Evolutionary conservation across 352 stramenopile genomes (phyloP), one percentile per base, ranked within the genome.

Genomic region (Pythium sukuiense): DNA sequence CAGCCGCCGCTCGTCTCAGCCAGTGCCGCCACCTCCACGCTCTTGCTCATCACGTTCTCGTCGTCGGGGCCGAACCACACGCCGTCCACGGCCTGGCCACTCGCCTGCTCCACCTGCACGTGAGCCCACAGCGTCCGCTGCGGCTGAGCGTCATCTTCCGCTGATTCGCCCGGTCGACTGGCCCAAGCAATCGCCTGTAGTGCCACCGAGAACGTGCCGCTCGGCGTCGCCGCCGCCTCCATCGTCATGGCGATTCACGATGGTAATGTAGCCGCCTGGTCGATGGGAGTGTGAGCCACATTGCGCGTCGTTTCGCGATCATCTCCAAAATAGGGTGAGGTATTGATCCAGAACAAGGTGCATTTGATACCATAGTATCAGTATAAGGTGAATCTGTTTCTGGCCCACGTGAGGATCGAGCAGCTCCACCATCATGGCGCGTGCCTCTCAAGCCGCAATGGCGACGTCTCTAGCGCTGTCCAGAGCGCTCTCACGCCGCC

Each of bases 61-160:
- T 86, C 73, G 16, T 87, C 77, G 0, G 26, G 46, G 3, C 63
- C 18, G 63, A 90, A 90, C 82, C 82, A 90, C 14, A 88, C 65
- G 43, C 65, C 50, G 35, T 85, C 72, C 20, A 83, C 63, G 0
- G 73, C 62, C 53, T 65, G 60, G 33, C 72, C 71, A 4, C 33
- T 53, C 20, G 59, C 58, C 32, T 68, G 20, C 16, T 82, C 72
- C 9, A 89, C 39, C 62, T 81, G 61, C 59, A 90, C 74, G 30
- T 61, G 70, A 16, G 43, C 59, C 79, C 77, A 89, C 20, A 87
- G n/a, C 6, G 67, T 26, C 2, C 60, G 67, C 7, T 0, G 20
- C 52, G 61, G 37, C 27, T 73, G 24, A 6, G 24, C 5, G 27
- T 45, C 54, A 53, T 65, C 56, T 6, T 52, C 30, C 6, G 43